These are phyloP conservation scores for Candolleomyces eurysporus DNA, from an alignment of 768 basidiomycete genomes.

Conservation along the genomic window DNA sequence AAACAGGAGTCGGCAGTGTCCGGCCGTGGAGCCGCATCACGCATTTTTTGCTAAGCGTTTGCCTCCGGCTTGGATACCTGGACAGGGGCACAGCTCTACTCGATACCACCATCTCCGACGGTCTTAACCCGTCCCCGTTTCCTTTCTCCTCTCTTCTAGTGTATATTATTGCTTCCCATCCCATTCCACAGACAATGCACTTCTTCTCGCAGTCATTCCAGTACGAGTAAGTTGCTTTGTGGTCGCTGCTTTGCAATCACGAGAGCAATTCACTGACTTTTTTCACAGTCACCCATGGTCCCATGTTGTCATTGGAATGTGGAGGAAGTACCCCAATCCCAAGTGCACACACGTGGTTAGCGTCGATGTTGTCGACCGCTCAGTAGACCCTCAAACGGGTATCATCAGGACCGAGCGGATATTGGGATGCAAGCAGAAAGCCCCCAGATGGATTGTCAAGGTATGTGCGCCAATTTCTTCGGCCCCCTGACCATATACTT, in stretches of 20 bases:
- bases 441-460: constrained; percentile 91
- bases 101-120: not conserved
- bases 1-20: not conserved
- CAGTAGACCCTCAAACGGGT: constrained; percentile 79
- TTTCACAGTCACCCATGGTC: constrained; percentile 77
- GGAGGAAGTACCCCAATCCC: constrained; percentile 95
- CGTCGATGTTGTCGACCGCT: constrained; percentile 83
- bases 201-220: constrained; percentile 83
- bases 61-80: not conserved
- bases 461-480: constrained; percentile 38
- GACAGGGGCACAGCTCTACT: not conserved
- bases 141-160: constrained; percentile 3
- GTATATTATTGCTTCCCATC: constrained; percentile 7
- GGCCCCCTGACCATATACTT: not conserved
- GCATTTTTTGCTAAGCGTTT: not conserved
- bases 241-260: not conserved
- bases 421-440: constrained; percentile 87
- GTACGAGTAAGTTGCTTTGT: constrained; percentile 66
- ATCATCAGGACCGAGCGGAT: constrained; percentile 90
- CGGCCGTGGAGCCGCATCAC: not conserved
- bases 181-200: constrained; percentile 53
- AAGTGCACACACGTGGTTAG: constrained; percentile 87
- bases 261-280: constrained; percentile 13
- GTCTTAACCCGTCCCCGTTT: not conserved
- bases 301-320: constrained; percentile 90